Evolutionary conservation across 176 grass and related monocot genomes (phyloP).

Genomic region (Metroxylon sagu): DNA sequence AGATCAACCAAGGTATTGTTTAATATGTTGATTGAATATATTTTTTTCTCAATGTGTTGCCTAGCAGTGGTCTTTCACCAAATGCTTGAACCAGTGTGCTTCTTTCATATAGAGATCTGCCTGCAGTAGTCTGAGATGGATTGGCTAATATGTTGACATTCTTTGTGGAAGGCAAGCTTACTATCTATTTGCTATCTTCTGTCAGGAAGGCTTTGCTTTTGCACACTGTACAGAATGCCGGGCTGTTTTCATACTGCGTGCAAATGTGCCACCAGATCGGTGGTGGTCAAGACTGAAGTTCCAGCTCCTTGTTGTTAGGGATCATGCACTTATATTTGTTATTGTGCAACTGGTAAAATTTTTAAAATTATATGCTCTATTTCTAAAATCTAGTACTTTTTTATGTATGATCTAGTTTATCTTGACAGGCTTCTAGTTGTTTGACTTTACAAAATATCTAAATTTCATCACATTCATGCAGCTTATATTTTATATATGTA

Average conservation of each 20-base stretch:
- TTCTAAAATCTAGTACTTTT: not conserved
- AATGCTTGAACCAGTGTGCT: too few relatives aligned
- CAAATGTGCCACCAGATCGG: slow-evolving; percentile 88
- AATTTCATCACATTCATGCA: too few relatives aligned
- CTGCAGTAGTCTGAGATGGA: too few relatives aligned
- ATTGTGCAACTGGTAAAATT: slow-evolving; percentile 76
- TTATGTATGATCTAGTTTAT: too few relatives aligned
- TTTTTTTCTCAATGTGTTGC: not conserved
- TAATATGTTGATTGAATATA: not conserved
- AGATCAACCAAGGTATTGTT: slow-evolving; percentile 84
- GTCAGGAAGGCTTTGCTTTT: slow-evolving; percentile 99
- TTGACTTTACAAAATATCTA: too few relatives aligned
- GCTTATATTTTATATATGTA: too few relatives aligned
- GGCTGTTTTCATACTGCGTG: slow-evolving; percentile 74
- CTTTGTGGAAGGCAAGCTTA: slow-evolving; percentile 10
- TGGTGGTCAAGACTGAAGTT: slow-evolving; percentile 94
- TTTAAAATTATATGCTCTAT: slow-evolving; percentile 1
- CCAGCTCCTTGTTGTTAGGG: slow-evolving; percentile 77
- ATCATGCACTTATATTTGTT: slow-evolving; percentile 90
- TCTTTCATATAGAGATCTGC: too few relatives aligned
- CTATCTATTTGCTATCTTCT: slow-evolving; percentile 20
- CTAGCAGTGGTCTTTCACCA: too few relatives aligned
- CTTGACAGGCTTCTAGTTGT: too few relatives aligned
- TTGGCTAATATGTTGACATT: not conserved
- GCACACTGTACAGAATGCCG: slow-evolving; percentile 95